Evolutionary conservation across 768 basidiomycete species (phyloP).

Genomic region (Mycena indigotica): DNA sequence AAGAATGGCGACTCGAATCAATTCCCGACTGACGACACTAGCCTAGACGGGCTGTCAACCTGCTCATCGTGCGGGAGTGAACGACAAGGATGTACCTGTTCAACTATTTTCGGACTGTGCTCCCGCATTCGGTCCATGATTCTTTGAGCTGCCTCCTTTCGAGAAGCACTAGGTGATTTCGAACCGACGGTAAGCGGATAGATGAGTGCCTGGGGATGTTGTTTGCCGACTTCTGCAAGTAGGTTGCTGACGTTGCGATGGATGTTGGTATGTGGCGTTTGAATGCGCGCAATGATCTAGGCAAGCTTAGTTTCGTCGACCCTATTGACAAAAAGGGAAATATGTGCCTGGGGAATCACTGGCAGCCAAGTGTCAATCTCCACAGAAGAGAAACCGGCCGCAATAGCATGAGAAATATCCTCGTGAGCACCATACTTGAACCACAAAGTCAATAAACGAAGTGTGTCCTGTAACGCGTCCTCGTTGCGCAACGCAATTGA

Average conservation of each 20-base stretch:
- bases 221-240: conserved; percentile 92
- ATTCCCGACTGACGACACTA: conserved; percentile 84
- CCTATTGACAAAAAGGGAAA: not conserved
- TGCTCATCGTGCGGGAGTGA: conserved; percentile 1
- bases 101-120: conserved; percentile 83
- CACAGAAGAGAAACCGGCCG: conserved; percentile 84
- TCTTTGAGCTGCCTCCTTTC: conserved; percentile 80
- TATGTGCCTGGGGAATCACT: conserved; percentile 89
- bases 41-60: conserved; percentile 50
- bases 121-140: conserved; percentile 96
- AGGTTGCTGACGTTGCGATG: conserved; percentile 88
- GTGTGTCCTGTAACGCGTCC: conserved; percentile 91
- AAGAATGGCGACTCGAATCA: conserved; percentile 96
- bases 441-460: conserved; percentile 93
- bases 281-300: conserved; percentile 98
- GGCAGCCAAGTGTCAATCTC: conserved; percentile 98
- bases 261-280: conserved; percentile 88
- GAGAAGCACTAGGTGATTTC: conserved; percentile 87
- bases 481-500: conserved; percentile 89
- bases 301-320: not conserved
- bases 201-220: conserved; percentile 96
- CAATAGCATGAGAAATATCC: conserved; percentile 88
- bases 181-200: conserved; percentile 96
- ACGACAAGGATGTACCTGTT: conserved; percentile 56
- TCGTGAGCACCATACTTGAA: conserved; percentile 95